A percentile compares a stretch with the other conserved stretches of the same genome.
Evolutionary conservation across 768 basidiomycete genomes (phyloP).

Genomic region (Russula compacta): DNA sequence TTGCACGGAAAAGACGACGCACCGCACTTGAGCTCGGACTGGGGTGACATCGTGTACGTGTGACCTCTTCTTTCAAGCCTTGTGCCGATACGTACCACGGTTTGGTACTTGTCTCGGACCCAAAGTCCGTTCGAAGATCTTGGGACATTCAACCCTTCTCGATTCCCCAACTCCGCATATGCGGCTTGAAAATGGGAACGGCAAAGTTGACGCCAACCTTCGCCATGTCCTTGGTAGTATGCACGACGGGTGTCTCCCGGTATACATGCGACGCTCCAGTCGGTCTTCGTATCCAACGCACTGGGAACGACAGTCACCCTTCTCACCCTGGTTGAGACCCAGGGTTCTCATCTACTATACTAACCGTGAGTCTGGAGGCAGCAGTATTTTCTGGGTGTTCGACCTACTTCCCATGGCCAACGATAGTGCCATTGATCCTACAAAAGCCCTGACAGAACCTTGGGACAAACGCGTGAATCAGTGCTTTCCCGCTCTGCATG

Average conservation of each 20-base stretch:
- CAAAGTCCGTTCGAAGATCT: slow-evolving; percentile 20
- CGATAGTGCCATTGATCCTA: background rate
- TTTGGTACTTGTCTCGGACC: slow-evolving; percentile 17
- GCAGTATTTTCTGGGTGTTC: slow-evolving; percentile 20
- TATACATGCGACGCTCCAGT: slow-evolving; percentile 17
- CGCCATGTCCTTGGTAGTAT: slow-evolving; percentile 20
- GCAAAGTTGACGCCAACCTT: slow-evolving; percentile 14
- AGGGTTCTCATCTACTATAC: too few species aligned
- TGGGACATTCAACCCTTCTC: slow-evolving; percentile 23
- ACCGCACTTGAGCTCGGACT: slow-evolving; percentile 5
- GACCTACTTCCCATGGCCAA: slow-evolving; percentile 7
- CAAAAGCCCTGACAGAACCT: background rate
- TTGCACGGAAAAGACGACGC: background rate
- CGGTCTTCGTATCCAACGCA: slow-evolving; percentile 12
- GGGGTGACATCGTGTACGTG: slow-evolving; percentile 7
- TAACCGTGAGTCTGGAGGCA: background rate
- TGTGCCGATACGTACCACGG: background rate
- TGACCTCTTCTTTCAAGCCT: background rate
- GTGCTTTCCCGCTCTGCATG: background rate
- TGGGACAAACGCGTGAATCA: background rate
- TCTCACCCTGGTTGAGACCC: background rate
- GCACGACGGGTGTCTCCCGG: slow-evolving; percentile 22
- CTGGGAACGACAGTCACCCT: background rate
- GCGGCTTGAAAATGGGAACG: background rate
- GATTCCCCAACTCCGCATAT: slow-evolving; percentile 16